Evolutionary conservation across 2,329 filamentous ascomycete genomes (phyloP).

Genomic region (Albifimbria verrucaria): DNA sequence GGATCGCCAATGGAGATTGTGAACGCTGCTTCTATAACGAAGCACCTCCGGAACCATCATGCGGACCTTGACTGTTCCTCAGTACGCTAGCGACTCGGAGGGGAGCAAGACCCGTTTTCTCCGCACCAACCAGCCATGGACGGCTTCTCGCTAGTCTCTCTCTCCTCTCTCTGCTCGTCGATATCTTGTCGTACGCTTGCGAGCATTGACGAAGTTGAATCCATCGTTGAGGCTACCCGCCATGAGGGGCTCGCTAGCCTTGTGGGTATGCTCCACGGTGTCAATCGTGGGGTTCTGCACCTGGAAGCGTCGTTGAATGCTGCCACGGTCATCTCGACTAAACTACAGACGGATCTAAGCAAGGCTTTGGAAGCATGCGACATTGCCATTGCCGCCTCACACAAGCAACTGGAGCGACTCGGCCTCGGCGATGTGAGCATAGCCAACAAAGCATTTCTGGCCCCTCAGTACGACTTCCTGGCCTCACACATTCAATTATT

Average conservation of each 20-base stretch:
- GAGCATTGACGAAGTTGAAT: constrained; percentile 24
- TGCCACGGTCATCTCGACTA: constrained; percentile 22
- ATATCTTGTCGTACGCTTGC: constrained; percentile 27
- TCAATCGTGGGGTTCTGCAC: constrained; percentile 19
- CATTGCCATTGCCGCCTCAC: constrained; percentile 21
- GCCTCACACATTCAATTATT: constrained; percentile 22
- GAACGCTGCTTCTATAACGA: background rate
- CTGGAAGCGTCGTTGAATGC: constrained; percentile 21
- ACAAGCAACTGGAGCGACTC: constrained; percentile 31
- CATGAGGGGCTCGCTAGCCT: constrained; percentile 16
- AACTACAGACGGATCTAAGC: constrained; percentile 24
- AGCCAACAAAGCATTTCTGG: constrained; percentile 22
- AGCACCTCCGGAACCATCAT: background rate
- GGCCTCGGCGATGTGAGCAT: constrained; percentile 17
- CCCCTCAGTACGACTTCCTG: constrained; percentile 19
- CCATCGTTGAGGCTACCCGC: constrained; percentile 16
- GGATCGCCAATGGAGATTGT: background rate
- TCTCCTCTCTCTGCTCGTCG: constrained; percentile 25
- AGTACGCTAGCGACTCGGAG: background rate
- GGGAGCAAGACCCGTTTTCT: background rate
- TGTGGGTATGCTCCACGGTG: constrained; percentile 18
- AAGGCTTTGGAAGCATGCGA: constrained; percentile 26
- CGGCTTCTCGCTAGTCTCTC: constrained; percentile 30
- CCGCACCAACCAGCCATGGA: constrained; percentile 21
- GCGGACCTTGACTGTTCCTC: background rate